phyloP scores from a whole-genome alignment of 2,329 filamentous ascomycete species.

The Fusarium sororula region DNA sequence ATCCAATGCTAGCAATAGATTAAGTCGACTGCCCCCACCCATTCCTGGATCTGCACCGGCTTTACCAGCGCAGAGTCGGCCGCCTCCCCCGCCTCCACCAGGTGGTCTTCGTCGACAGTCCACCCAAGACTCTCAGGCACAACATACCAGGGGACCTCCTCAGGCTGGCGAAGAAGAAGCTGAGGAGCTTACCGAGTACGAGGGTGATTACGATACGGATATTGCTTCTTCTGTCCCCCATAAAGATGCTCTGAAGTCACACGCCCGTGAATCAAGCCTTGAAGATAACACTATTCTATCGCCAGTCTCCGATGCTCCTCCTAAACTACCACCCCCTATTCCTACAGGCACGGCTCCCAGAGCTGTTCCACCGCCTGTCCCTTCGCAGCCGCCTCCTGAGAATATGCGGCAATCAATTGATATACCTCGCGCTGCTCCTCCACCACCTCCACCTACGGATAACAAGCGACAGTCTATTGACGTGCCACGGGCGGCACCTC shows the following conservation, averaged over 20 bases:
- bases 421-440: constrained; percentile 74
- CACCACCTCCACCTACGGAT: constrained; percentile 69
- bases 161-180: constrained; percentile 70
- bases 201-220: constrained; percentile 97
- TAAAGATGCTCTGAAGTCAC: constrained; percentile 89
- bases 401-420: constrained; percentile 73
- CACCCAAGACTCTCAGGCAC: constrained; percentile 62
- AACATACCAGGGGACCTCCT: constrained; percentile 53
- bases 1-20: constrained; percentile 58
- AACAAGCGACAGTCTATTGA: constrained; percentile 73
- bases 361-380: constrained; percentile 71
- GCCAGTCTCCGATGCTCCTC: constrained; percentile 56
- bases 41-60: constrained; percentile 66
- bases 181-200: constrained; percentile 90
- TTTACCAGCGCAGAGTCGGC: constrained; percentile 63
- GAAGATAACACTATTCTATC: constrained; percentile 75
- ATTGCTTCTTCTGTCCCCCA: constrained; percentile 94
- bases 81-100: constrained; percentile 74
- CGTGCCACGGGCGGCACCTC: constrained; percentile 74
- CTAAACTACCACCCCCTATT: constrained; percentile 64
- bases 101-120: constrained; percentile 65
- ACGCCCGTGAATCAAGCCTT: constrained; percentile 78
- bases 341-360: constrained; percentile 64
- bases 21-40: constrained; percentile 66
- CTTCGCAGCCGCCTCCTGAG: constrained; percentile 65